Evolutionary conservation across 1,139 yeast genomes (phyloP).

Genomic region (Saccharomycopsis hybrid): DNA sequence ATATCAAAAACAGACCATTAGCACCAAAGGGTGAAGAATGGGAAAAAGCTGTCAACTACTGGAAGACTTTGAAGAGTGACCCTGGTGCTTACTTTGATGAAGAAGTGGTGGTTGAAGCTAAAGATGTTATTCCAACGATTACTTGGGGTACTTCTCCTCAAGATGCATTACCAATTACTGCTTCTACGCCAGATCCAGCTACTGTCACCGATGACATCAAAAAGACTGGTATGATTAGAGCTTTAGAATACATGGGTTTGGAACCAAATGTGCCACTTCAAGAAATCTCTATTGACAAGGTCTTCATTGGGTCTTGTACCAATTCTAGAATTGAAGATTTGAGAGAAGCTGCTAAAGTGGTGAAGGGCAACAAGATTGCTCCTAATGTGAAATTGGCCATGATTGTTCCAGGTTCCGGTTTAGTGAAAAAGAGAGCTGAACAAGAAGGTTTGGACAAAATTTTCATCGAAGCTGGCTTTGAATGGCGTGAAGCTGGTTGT

Average conservation of each 20-base stretch:
- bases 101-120: constrained; percentile 74
- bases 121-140: constrained; percentile 88
- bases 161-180: constrained; percentile 93
- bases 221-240: constrained; percentile 82
- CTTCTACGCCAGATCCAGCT: constrained; percentile 83
- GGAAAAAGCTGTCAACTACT: constrained; percentile 88
- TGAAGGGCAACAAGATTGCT: constrained; percentile 86
- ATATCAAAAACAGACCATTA: constrained; percentile 87
- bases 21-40: constrained; percentile 92
- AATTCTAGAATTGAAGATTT: constrained; percentile 96
- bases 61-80: constrained; percentile 84
- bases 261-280: constrained; percentile 72
- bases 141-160: constrained; percentile 99
- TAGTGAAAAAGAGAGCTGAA: constrained; percentile 90
- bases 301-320: constrained; percentile 96
- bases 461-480: constrained; percentile 87
- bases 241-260: constrained; percentile 88
- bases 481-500: constrained; percentile 99
- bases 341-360: constrained; percentile 91
- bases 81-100: constrained; percentile 84
- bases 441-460: constrained; percentile 88
- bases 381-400: constrained; percentile 72
- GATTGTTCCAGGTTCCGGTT: constrained; percentile 97
- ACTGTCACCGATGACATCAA: constrained; percentile 65
- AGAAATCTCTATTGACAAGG: constrained; percentile 77